Evolutionary conservation across 441 rosid species (phyloP).

Genomic region (Gossypium davidsonii): DNA sequence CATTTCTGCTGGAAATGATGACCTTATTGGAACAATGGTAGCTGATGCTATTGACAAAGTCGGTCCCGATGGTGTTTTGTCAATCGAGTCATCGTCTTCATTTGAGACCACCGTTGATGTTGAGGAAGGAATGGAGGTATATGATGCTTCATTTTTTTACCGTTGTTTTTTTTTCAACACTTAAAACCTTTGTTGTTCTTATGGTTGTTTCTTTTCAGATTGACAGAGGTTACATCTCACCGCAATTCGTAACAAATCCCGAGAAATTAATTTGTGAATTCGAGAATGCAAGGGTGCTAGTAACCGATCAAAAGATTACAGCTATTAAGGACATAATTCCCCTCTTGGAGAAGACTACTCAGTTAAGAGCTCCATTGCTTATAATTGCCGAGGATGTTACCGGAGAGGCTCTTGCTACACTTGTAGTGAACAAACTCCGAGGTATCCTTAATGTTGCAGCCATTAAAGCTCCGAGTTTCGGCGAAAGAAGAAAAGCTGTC

Average conservation of each 20-base stretch:
- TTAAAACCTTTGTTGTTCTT: neutral
- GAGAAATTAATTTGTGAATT: constrained; percentile 85
- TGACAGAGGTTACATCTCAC: constrained; percentile 92
- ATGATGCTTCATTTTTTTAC: neutral
- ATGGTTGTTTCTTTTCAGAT: constrained; percentile 38
- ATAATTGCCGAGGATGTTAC: constrained; percentile 91
- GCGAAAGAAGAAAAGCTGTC: constrained; percentile 85
- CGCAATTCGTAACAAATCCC: constrained; percentile 83
- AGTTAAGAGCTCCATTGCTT: constrained; percentile 77
- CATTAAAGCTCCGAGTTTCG: constrained; percentile 86
- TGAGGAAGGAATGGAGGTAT: constrained; percentile 98
- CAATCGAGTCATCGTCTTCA: constrained; percentile 94
- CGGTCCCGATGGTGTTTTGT: constrained; percentile 96
- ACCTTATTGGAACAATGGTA: constrained; percentile 78
- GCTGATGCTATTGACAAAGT: constrained; percentile 98
- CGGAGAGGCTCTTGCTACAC: constrained; percentile 88
- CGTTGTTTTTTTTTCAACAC: neutral
- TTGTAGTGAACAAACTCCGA: constrained; percentile 84
- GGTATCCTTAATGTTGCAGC: constrained; percentile 86
- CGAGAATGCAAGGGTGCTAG: constrained; percentile 81
- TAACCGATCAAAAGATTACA: constrained; percentile 86
- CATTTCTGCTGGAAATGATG: constrained; percentile 95
- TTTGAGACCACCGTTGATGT: constrained; percentile 90
- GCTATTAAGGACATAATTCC: constrained; percentile 89
- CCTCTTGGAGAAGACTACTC: constrained; percentile 79